Base-by-base conservation (phyloP, 2,329 filamentous ascomycete genomes). In the Catunica adiposa region DNA sequence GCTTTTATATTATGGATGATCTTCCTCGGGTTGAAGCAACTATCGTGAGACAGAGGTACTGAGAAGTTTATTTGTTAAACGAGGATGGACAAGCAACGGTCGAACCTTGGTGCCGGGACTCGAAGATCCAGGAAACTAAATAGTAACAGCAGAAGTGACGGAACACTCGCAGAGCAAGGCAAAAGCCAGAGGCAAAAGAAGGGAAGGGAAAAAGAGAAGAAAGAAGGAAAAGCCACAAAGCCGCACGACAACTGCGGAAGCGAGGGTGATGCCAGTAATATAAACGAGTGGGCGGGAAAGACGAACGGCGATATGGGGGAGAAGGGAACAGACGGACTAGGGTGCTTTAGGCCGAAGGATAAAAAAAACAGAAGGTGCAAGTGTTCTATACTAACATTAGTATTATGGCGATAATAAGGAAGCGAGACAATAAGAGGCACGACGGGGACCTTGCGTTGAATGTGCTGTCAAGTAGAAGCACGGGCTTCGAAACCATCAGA, bases 141-240 rank as follows among this genome's bases (percentile, higher is more conserved):
- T 3, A 48, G 44, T 22, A 48, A 25, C 20, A 48, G 44, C 44
- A 23, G 44, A n/a, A 48, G 44, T 14, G 29, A 34, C 29, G 29
- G 26, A 48, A 48, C 17, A 48, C 40, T 44, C 40, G 9, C 40
- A 44, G 40, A 25, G 31, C 11, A 20, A 55, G 51, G 54, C 51
- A 57, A 59, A 62, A 61, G 59, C 60, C 59, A 60, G 61, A 54
- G 53, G 29, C 51, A 23, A 42, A 56, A 51, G 14, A 44, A n/a
- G 47, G 31, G 50, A 52, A 20, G 51, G 50, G 54, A 54, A 57
- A 59, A 62, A 61, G 61, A 61, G 60, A 61, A 44, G 20, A 44
- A 44, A 1, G 53, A 46, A 53, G 37, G 22, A 14, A 50, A 34
- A 40, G 29, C 59, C 55, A 58, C 58, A 59, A 55, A 58, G 59